phyloP scores from a whole-genome alignment of 148 eudicot genomes.

The Rhododendron williamsianum region DNA sequence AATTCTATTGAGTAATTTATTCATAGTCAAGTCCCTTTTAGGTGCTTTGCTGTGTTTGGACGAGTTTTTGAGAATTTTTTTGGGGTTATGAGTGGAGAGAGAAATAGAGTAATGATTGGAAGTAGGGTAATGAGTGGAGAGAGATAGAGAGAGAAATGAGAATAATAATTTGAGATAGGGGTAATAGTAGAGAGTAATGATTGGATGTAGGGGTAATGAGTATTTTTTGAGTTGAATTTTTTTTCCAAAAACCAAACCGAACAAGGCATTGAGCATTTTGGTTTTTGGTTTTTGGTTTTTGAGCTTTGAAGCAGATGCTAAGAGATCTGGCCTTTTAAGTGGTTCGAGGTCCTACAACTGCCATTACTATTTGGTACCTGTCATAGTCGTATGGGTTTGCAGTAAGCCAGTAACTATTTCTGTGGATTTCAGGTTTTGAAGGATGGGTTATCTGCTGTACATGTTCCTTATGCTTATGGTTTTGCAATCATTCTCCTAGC shows the following conservation, averaged over 20 bases:
- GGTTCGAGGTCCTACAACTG: not conserved
- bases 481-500: constrained; percentile 64
- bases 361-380: not conserved
- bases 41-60: not conserved
- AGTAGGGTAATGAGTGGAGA: too few relatives aligned
- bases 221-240: too few relatives aligned
- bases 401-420: not conserved
- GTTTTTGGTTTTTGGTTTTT: not conserved
- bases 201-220: too few relatives aligned
- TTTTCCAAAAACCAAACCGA: too few relatives aligned
- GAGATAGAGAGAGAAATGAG: too few relatives aligned
- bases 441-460: constrained; percentile 50
- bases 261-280: too few relatives aligned
- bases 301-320: not conserved
- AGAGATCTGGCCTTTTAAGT: not conserved
- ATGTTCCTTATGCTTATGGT: constrained; percentile 60
- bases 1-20: too few relatives aligned
- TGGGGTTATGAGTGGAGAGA: too few relatives aligned
- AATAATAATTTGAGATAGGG: too few relatives aligned
- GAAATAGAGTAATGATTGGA: too few relatives aligned
- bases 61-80: too few relatives aligned
- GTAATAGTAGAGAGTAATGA: too few relatives aligned
- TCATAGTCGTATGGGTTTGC: not conserved
- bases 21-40: not conserved
- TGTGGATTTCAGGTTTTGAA: constrained; percentile 39